Conservation (phyloP, 2,329 filamentous ascomycete species). For the Fusarium vanettenii region DNA sequence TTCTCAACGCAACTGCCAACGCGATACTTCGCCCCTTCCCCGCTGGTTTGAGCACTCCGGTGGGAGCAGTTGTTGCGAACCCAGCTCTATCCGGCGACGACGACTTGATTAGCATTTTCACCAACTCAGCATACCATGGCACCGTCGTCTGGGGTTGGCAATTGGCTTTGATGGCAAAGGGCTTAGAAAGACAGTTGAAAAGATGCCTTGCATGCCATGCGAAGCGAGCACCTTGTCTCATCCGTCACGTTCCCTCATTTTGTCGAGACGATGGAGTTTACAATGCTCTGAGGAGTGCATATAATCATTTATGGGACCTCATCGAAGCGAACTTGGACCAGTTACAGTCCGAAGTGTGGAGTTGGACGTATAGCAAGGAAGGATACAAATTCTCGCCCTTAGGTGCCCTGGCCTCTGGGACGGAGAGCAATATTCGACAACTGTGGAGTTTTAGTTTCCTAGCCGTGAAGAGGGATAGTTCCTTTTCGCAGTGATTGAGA, state of each 20-base stretch:
- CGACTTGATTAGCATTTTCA: slow-evolving; percentile 62
- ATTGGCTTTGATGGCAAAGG: slow-evolving; percentile 72
- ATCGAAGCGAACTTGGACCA: slow-evolving; percentile 65
- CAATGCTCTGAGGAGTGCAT: slow-evolving; percentile 60
- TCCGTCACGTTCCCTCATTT: slow-evolving; percentile 55
- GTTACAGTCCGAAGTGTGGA: slow-evolving; percentile 71
- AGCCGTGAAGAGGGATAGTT: slow-evolving; percentile 23
- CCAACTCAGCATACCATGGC: slow-evolving; percentile 68
- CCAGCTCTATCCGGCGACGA: slow-evolving; percentile 65
- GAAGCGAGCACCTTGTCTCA: not conserved
- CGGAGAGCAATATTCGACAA: slow-evolving; percentile 34
- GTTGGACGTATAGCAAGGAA: slow-evolving; percentile 61
- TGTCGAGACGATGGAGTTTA: slow-evolving; percentile 59
- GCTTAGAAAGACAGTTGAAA: slow-evolving; percentile 66
- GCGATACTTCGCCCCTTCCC: slow-evolving; percentile 69
- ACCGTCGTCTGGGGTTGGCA: slow-evolving; percentile 76
- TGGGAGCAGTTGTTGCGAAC: slow-evolving; percentile 70
- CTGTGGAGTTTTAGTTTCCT: slow-evolving; percentile 36
- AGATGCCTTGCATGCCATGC: slow-evolving; percentile 53
- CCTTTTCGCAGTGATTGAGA: not conserved
- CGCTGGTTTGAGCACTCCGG: slow-evolving; percentile 65
- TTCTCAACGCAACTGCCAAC: slow-evolving; percentile 67
- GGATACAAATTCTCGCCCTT: slow-evolving; percentile 37
- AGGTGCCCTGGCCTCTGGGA: slow-evolving; percentile 30
- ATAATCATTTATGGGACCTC: slow-evolving; percentile 70